Conservation (phyloP, 371 early-diverging fungal genomes). For the Catenaria anguillulae region DNA sequence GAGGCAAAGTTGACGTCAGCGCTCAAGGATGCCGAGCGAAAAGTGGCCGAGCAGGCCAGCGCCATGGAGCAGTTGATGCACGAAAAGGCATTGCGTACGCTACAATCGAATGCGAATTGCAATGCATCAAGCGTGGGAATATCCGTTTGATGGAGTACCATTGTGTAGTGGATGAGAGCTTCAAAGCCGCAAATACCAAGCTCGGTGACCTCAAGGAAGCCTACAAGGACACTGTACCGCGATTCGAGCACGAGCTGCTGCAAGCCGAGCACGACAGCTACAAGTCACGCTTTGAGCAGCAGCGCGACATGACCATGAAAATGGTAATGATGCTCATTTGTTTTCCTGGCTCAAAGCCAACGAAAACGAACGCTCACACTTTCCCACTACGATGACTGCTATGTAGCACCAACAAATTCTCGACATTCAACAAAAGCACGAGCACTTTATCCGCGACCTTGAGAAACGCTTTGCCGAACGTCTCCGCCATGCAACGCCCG, state of each 20-base stretch:
- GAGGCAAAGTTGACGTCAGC: background rate
- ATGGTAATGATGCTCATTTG: background rate
- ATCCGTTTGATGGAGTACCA: too few species aligned
- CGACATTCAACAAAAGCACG: slow-evolving; percentile 2
- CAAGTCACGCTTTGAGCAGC: slow-evolving; percentile 4
- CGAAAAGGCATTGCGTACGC: background rate
- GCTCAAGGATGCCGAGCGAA: background rate
- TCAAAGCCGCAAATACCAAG: background rate
- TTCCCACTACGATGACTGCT: too few species aligned
- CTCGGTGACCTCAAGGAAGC: background rate
- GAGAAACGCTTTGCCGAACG: slow-evolving; percentile 2
- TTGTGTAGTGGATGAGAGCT: background rate
- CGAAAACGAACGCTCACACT: too few species aligned
- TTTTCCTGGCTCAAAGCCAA: too few species aligned
- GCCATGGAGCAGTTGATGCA: background rate
- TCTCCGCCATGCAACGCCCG: background rate
- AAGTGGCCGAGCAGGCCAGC: background rate
- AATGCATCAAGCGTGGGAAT: background rate
- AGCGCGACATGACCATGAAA: background rate
- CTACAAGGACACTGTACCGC: background rate
- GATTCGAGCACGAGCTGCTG: background rate
- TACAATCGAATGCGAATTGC: background rate
- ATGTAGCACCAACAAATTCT: background rate
- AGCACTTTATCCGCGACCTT: background rate
- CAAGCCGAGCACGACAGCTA: slow-evolving; percentile 2